Base-by-base conservation (phyloP, 345 rosid genomes). In the Theobroma cacao region DNA sequence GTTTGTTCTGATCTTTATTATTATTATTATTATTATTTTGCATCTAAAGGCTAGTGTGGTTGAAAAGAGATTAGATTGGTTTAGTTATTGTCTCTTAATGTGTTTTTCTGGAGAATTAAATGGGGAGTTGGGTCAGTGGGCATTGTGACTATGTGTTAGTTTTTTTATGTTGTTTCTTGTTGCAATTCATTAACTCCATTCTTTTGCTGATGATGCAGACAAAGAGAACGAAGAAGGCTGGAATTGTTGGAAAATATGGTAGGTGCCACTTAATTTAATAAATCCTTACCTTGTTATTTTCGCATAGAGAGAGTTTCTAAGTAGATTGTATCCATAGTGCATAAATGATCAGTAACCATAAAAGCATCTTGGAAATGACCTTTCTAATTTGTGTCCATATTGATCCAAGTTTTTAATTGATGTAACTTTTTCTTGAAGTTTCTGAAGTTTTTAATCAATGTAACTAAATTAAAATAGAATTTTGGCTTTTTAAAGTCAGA, bases 191-290 rank as follows among this genome's bases (percentile, higher is more conserved):
- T 78, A 28, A 75, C 38, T 11, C 14, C n/a, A n/a, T 41, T 50
- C 22, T 18, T 31, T 75, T 77, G 50, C 40, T 33, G 20, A 34
- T 76, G 30, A 36, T 82, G 77, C 86, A 90, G 92, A 87, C 90
- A 9, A 90, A 90, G 89, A 83, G 92, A 45, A 90, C 92, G 1
- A 90, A 89, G 89, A 89, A 90, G 89, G 91, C 93, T 1, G 90
- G 93, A 59, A 87, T 88, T 47, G 90, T 88, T 58, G 89, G 92
- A 11, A 90, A 90, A 68, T 89, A 89, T 66, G 94, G 90, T 86
- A 68, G 9, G 85, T 71, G 41, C 62, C 2, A 11, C 14, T 48
- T 34, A 26, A 3, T 28, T 72, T 66, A n/a, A 6, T 74, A 2
- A 64, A 30, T 4, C 30, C 5, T 33, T 62, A 60, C 59, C 62